Base-by-base conservation (phyloP, 2,329 filamentous ascomycete genomes). In the Diplodia intermedia region DNA sequence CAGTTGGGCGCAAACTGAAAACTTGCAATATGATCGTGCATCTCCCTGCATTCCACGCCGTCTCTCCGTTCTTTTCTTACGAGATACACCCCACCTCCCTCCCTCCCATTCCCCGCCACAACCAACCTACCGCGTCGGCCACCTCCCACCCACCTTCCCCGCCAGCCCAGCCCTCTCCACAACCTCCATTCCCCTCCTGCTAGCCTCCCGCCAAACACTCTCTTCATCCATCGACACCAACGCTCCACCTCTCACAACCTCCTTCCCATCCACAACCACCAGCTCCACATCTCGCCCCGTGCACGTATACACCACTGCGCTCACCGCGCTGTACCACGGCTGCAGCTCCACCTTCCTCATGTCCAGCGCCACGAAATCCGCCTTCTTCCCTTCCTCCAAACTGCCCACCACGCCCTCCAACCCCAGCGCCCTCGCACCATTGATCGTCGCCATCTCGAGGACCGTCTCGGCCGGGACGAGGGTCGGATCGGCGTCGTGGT, bases 381-480 rank as follows among this genome's bases (percentile, higher is more conserved):
- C 81, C 72, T 80, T 82, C 75, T 83, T 82, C 5, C 80, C 81
- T 6, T 77, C 72, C 66, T 82, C 80, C 23, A 82, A 65, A 53
- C 78, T 81, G 0, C 80, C 81, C 26, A 82, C 77, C 4, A 76
- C 72, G 4, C 73, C 68, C 38, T 78, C 76, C 23, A 76, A 70
- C 0, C 83, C 83, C 33, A 86, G 71, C 0, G 84, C 83, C 66
- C 75, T 79, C 0, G 84, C 84, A 0, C 82, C 84, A 62, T 83
- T 81, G 69, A 85, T 83, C 0, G 84, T 86, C 0, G 83, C 83
- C 82, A 86, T 84, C 70, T 83, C 81, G 31, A 85, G 73, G 2
- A 82, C 83, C 0, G 76, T 75, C 68, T 85, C 80, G 0, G 84
- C 84, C 0, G 78, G 77, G 0, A 85, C 75, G 0, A 78, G 70